Conservation (phyloP, 108 stramenopile genomes). For the Hondaea fermentalgiana region DNA sequence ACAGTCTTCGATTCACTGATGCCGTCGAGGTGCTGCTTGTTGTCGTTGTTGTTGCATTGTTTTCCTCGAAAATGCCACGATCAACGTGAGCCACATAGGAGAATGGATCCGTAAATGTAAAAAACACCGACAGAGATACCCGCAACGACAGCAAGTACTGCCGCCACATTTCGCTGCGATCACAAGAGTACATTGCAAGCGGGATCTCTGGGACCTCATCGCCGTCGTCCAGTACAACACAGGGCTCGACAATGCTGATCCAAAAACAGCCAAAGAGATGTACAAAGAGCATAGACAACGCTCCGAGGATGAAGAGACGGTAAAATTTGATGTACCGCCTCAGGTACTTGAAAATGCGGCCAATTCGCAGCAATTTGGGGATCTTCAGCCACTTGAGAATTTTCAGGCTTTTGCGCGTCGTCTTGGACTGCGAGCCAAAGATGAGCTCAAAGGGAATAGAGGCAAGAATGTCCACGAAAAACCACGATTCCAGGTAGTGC, state of each 20-base stretch:
- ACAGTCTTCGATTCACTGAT: too few species aligned
- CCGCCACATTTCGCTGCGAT: background rate
- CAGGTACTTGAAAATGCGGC: background rate
- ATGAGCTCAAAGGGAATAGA: background rate
- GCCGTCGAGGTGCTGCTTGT: background rate
- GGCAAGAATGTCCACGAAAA: background rate
- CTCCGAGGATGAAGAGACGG: background rate
- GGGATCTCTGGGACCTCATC: background rate
- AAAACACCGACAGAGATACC: background rate
- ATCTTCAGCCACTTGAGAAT: slow-evolving; percentile 16
- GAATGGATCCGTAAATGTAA: background rate
- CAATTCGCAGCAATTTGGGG: background rate
- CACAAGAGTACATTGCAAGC: background rate
- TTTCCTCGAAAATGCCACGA: background rate
- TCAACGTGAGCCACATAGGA: background rate
- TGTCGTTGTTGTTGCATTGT: background rate
- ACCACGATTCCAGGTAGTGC: background rate
- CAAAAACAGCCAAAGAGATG: background rate
- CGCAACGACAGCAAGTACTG: background rate
- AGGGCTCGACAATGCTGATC: background rate
- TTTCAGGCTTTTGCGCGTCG: background rate
- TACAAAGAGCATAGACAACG: background rate
- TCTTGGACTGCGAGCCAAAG: background rate
- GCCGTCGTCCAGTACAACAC: background rate
- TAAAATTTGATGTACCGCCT: background rate